Base-by-base conservation (phyloP, 176 grass and related monocot species). In the Tillandsia fasciculata region DNA sequence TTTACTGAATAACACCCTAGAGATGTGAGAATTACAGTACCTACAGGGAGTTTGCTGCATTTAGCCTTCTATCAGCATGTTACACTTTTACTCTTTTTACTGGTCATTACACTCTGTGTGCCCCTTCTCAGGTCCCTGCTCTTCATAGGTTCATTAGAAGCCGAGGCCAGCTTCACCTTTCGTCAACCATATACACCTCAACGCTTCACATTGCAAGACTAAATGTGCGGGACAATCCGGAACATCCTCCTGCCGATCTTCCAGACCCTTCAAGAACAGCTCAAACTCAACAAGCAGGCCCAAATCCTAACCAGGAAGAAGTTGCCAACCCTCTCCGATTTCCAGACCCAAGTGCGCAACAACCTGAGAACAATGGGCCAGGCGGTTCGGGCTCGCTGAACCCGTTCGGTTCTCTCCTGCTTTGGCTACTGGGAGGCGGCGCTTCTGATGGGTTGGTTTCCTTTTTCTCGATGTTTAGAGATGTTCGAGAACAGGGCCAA, bases 81-180 rank as follows among this genome's bases (percentile, higher is more conserved):
- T 61, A 20, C n/a, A 10, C 4, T 42, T 42, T 42, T 42, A 42
- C 5, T 42, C 33, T 6, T 42, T 42, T 42, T 42, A 42, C 33
- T 42, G 33, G 33, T 42, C 33, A 42, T 42, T 42, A 42, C 7
- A 42, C 33, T 42, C 33, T 42, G 5, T 42, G 33, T 42, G 33
- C n/a, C 15, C 56, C 13, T 18, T 61, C 17, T 71, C 80, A 99
- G 94, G 94, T 99, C 50, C 94, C 94, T 77, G 94, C 94, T 47
- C 88, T 99, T 57, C 94, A 99, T 67, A 90, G 94, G 73, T 99
- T 99, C 74, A 86, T 99, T 48, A 81, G 94, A 67, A 90, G 72
- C 64, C 87, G 89, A 59, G 75, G 68, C 56, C 89, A 91, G 48
- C 72, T 91, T 47, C 92, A 92, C 63, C 94, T 86, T 57, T 89